A percentile compares a stretch with the other conserved stretches of the same genome.
phyloP scores from a whole-genome alignment of 306 rosid species.

The Citrullus amarus region DNA sequence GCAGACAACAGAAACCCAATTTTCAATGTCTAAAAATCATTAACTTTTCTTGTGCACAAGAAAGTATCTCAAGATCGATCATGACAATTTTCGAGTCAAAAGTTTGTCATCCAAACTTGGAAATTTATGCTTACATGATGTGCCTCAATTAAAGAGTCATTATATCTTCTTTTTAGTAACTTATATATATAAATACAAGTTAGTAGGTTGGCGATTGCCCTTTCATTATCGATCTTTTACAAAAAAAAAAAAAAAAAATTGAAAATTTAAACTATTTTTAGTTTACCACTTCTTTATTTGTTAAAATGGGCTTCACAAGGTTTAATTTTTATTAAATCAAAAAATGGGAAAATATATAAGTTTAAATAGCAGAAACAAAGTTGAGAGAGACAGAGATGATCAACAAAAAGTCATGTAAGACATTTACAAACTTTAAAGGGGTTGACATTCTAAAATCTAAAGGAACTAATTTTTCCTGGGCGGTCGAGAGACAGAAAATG shows the following conservation, averaged over 20 bases:
- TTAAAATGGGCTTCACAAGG: neutral
- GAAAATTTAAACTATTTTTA: neutral
- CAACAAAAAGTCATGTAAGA: neutral
- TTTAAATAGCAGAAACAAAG: neutral
- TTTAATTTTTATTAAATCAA: neutral
- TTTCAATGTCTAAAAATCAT: neutral
- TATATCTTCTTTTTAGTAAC: neutral
- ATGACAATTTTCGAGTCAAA: neutral
- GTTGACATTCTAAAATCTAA: neutral
- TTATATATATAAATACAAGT: too few species aligned
- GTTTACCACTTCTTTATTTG: neutral
- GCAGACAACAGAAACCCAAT: too few species aligned
- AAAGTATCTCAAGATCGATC: neutral
- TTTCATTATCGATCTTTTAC: neutral
- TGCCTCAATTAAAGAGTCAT: neutral
- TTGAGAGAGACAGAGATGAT: neutral
- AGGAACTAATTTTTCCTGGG: conserved; percentile 56
- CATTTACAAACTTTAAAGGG: conserved; percentile 2
- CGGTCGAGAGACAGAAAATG: conserved; percentile 59
- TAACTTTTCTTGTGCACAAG: neutral
- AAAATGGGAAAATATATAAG: too few species aligned
- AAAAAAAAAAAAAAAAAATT: neutral
- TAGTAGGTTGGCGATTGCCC: neutral
- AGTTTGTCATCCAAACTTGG: conserved; percentile 1
- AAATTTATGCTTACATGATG: neutral